Evolutionary conservation across 306 rosid genomes (phyloP).

Genomic region (Chamaecrista fasciculata): DNA sequence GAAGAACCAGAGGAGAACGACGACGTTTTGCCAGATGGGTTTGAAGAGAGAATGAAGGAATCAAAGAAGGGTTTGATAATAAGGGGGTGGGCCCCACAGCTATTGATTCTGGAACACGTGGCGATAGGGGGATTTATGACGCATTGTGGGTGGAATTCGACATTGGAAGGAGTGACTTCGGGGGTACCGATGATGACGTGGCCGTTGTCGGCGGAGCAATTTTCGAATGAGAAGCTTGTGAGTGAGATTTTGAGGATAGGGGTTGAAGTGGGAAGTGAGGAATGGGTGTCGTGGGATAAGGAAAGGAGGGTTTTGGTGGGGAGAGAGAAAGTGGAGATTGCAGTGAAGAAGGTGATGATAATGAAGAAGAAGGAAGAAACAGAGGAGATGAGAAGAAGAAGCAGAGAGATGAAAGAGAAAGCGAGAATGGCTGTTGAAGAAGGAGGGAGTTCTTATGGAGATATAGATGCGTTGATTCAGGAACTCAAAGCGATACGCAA

Average conservation of each 20-base stretch:
- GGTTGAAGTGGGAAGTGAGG: constrained; percentile 56
- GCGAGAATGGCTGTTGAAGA: constrained; percentile 48
- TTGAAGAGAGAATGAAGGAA: constrained; percentile 49
- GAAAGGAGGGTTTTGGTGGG: constrained; percentile 39
- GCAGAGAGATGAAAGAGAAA: constrained; percentile 28
- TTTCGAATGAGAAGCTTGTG: constrained; percentile 64
- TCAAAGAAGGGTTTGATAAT: constrained; percentile 47
- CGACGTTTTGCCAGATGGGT: constrained; percentile 36
- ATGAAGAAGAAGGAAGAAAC: constrained; percentile 50
- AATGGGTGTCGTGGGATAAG: constrained; percentile 42
- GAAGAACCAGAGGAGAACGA: constrained; percentile 20
- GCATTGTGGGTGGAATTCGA: constrained; percentile 82
- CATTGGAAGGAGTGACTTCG: constrained; percentile 48
- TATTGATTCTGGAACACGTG: constrained; percentile 54
- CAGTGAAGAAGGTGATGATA: constrained; percentile 54
- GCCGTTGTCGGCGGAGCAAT: constrained; percentile 76
- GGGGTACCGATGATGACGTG: constrained; percentile 68
- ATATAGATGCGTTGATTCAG: constrained; percentile 39
- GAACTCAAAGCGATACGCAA: constrained; percentile 27
- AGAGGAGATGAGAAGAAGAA: constrained; percentile 48
- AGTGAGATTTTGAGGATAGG: constrained; percentile 51
- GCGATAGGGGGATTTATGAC: constrained; percentile 67
- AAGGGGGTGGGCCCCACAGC: constrained; percentile 72
- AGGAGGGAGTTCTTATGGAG: constrained; percentile 50
- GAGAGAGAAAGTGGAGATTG: constrained; percentile 49